Percentiles rank a stretch among this genome's conserved stretches.
Evolutionary conservation across 441 rosid genomes (phyloP).

Genomic region (Brassica balearica): DNA sequence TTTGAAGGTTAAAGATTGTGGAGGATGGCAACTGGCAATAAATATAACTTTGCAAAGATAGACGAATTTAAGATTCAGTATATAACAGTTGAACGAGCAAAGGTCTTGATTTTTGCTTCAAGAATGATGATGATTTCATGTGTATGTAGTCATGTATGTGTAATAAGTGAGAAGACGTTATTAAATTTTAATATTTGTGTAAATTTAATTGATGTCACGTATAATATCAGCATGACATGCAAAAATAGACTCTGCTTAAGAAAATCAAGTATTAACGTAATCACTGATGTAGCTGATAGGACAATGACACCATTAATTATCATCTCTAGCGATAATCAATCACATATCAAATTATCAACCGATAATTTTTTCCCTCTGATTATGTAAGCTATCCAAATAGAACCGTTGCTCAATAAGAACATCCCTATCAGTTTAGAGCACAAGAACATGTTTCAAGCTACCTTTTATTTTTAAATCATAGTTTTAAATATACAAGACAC

Average conservation of each 20-base stretch:
- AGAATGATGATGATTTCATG: constrained; percentile 39
- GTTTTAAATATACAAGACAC: not conserved
- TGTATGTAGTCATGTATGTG: constrained; percentile 33
- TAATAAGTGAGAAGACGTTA: constrained; percentile 36
- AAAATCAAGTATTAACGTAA: not conserved
- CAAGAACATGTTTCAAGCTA: not conserved
- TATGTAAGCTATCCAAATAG: not conserved
- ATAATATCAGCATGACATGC: not conserved
- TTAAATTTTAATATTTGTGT: constrained; percentile 12
- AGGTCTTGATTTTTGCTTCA: constrained; percentile 41
- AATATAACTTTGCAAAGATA: not conserved
- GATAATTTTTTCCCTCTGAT: not conserved
- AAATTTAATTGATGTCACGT: constrained; percentile 36
- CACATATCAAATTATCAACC: not conserved
- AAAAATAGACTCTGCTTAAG: not conserved
- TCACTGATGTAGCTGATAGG: not conserved
- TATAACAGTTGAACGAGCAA: constrained; percentile 21
- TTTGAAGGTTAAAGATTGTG: not conserved
- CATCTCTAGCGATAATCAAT: not conserved
- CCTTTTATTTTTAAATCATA: not conserved
- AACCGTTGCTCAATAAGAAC: not conserved
- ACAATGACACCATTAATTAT: not conserved
- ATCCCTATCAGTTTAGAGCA: not conserved
- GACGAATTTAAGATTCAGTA: not conserved
- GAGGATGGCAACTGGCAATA: not conserved